Evolutionary conservation across 78 protist species (phyloP).

Genomic region (Tieghemostelium lacteum): DNA sequence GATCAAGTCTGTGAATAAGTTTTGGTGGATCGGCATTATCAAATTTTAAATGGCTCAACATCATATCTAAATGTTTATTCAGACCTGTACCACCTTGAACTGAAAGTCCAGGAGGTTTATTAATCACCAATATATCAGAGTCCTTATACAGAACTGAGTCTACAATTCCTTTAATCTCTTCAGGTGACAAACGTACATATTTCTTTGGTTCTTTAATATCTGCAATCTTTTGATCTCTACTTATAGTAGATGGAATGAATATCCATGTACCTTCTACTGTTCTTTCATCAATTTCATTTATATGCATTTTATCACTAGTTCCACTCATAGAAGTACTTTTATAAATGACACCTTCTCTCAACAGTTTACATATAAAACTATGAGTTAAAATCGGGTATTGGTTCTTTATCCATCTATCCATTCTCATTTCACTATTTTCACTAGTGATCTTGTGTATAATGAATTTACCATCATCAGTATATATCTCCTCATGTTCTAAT

Average conservation of each 20-base stretch:
- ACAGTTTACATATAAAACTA: conserved; percentile 12
- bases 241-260: conserved; percentile 4
- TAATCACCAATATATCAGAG: conserved; percentile 30
- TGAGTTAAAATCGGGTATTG: conserved; percentile 22
- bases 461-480: conserved; percentile 1
- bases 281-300: not conserved
- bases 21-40: conserved; percentile 23
- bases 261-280: conserved; percentile 25
- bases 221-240: conserved; percentile 23
- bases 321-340: not conserved
- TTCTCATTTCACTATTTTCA: conserved; percentile 20
- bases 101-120: conserved; percentile 79
- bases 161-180: conserved; percentile 35
- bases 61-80: conserved; percentile 67
- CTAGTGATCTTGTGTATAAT: not conserved
- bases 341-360: not conserved
- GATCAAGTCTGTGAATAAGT: conserved; percentile 43
- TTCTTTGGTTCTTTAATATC: conserved; percentile 38
- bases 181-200: conserved; percentile 19
- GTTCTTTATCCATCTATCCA: not conserved
- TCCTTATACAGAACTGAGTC: conserved; percentile 41
- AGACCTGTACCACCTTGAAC: conserved; percentile 83
- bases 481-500: not conserved
- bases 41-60: conserved; percentile 62
- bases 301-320: not conserved